Conservation (phyloP, 2,329 filamentous ascomycete species). For the Pestalotiopsis sp. region DNA sequence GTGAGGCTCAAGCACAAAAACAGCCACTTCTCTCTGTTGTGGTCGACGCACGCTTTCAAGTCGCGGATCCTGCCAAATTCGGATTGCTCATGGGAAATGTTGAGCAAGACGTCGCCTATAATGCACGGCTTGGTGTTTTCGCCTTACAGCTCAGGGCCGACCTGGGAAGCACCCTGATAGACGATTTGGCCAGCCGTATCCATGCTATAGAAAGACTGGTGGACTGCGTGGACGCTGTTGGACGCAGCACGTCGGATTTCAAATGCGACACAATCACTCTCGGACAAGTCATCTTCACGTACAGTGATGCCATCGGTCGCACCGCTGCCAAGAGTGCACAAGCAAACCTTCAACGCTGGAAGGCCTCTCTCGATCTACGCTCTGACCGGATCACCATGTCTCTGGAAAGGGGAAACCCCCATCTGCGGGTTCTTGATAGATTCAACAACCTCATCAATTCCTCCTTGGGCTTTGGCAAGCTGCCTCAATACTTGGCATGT, state of each 20-base stretch:
- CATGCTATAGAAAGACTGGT: conserved; percentile 72
- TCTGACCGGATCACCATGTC: conserved; percentile 56
- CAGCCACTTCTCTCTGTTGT: conserved; percentile 38
- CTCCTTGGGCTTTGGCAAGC: conserved; percentile 50
- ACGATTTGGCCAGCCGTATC: conserved; percentile 61
- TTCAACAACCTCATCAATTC: conserved; percentile 53
- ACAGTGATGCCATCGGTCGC: conserved; percentile 42
- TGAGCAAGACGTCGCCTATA: conserved; percentile 66
- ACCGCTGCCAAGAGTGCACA: background rate
- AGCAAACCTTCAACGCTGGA: conserved; percentile 40
- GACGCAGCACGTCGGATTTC: conserved; percentile 56
- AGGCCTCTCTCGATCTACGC: conserved; percentile 61
- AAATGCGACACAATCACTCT: conserved; percentile 63
- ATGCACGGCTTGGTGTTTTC: conserved; percentile 62
- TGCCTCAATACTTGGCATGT: conserved; percentile 56
- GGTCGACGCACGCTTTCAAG: conserved; percentile 57
- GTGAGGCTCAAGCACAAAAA: conserved; percentile 16
- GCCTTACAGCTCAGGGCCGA: conserved; percentile 60
- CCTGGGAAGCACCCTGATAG: conserved; percentile 62
- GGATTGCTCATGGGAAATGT: conserved; percentile 55
- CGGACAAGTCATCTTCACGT: conserved; percentile 69
- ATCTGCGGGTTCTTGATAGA: conserved; percentile 63
- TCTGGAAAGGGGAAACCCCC: conserved; percentile 67
- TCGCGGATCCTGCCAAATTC: conserved; percentile 57
- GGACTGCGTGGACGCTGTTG: conserved; percentile 68